Evolutionary conservation across 2,329 filamentous ascomycete species (phyloP).

Genomic region (Aureobasidium sp.): DNA sequence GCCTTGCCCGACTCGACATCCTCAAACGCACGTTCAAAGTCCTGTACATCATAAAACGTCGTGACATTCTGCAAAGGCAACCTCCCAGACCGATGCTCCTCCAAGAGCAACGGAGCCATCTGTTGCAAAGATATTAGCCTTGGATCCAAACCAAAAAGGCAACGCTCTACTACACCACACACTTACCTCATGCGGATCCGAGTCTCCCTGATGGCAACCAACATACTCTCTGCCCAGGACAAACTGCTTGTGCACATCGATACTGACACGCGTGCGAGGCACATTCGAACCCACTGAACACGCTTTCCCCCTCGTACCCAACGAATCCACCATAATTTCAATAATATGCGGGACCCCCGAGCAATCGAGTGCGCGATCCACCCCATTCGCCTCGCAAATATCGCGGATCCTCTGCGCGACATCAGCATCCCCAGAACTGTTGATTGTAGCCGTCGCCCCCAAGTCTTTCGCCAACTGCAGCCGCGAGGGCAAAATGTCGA

Average conservation of each 20-base stretch:
- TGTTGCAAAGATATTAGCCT: background rate
- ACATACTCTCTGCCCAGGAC: background rate
- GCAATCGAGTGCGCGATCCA: conserved; percentile 3
- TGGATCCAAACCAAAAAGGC: background rate
- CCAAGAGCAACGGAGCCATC: background rate
- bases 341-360: conserved; percentile 1
- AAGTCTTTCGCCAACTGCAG: conserved; percentile 35
- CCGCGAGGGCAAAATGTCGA: conserved; percentile 32
- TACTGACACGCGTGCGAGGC: background rate
- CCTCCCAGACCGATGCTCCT: background rate
- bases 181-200: conserved; percentile 1
- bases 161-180: no score
- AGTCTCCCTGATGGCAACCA: background rate
- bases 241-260: background rate
- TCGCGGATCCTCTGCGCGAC: background rate
- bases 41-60: background rate
- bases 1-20: background rate
- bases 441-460: conserved; percentile 35
- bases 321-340: background rate
- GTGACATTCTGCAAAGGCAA: background rate
- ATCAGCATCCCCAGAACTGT: conserved; percentile 24
- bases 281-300: background rate
- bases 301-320: background rate
- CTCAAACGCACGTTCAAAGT: background rate
- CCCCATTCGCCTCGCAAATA: background rate